Base-by-base conservation (phyloP, 2,329 filamentous ascomycete species). In the Pseudocercospora fijiensis region DNA sequence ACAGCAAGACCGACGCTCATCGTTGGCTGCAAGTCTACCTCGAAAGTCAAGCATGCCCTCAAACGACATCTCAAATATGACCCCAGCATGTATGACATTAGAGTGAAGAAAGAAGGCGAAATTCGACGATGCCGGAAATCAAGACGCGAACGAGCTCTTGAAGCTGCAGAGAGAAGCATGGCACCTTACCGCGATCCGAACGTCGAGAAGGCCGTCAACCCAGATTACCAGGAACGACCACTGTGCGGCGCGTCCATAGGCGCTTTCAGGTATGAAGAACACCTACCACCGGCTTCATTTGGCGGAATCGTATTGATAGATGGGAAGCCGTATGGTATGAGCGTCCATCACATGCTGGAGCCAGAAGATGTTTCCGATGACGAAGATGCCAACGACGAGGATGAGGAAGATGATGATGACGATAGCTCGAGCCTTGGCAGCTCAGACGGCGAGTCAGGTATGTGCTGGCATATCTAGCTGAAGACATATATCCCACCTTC, bases 291-390 rank as follows among this genome's bases (percentile, higher is more conserved):
- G 1, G 94, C 96, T 2, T 96, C 92, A 30, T 92, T 96, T 69
- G 94, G 94, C 11, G 94, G 94, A 8, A 84, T 96, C 3, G 87
- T 98, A 45, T 80, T 95, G 30, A 87, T 98, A 1, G 92, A 98
- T 73, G 87, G 90, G 61, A 88, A 90, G 75, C 86, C 91, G 0
- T 95, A 92, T 72, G 94, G 94, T 11, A 95, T 98, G 91, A 97
- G 92, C 22, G 94, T 98, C 0, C 94, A 98, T 73, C 94, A 98
- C 76, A 94, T 98, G 87, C 85, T 98, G 2, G 94, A 97, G 71
- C 78, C 80, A 11, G 80, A 85, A 10, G 85, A 84, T 63, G 82
- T 84, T 10, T 71, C 80, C 51, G 83, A 84, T 49, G 74, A 73
- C 27, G 76, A 76, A 13, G 74, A 76, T 1, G 75, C 78, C 16